Evolutionary conservation across 1,284 basidiomycete species (phyloP), one percentile per base, ranked within the genome.

Genomic region (Schizopora paradoxa): DNA sequence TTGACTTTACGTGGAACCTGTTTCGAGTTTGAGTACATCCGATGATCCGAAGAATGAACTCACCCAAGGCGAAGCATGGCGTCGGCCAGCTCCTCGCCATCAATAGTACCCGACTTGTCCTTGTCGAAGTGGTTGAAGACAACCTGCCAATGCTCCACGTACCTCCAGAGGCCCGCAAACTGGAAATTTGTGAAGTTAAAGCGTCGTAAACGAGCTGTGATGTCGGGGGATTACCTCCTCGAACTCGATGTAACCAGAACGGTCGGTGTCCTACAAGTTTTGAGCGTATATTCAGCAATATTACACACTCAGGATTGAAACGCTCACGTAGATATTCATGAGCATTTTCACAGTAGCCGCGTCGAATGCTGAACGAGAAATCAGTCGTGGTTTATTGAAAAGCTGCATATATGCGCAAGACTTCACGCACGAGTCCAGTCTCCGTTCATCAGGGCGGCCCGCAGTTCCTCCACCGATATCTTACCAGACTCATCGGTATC

Each of bases 91-190:
- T 90, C 86, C 8, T 58, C 51, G 10, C 69, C 69, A 47, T 88
- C 84, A 63, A 90, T 88, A 28, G 77, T 74, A 33, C 87, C 87
- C 5, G 83, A 86, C 39, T 70, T 74, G 62, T 89, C 86, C 19
- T 75, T 68, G 64, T 89, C 87, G 55, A 88, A 88, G 63, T 85
- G 83, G 35, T 70, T 72, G 71, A 87, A 90, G 45, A 86, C 80
- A 51, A 77, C 77, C 66, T 87, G 85, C 86, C 86, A 89, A 61
- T 88, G 83, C 65, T 82, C 79, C 71, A 87, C 77, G 62, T 87
- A 87, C 58, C 84, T 83, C 85, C 84, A 89, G 13, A 88, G 72
- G 4, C 84, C 84, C 29, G 74, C 60, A 59, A 89, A 90, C 76
- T 87, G 51, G 48, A 21, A 44, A 39, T 26, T 42, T 18, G n/a